phyloP scores from a whole-genome alignment of 2,329 filamentous ascomycete species.

The Penicillium sp. region DNA sequence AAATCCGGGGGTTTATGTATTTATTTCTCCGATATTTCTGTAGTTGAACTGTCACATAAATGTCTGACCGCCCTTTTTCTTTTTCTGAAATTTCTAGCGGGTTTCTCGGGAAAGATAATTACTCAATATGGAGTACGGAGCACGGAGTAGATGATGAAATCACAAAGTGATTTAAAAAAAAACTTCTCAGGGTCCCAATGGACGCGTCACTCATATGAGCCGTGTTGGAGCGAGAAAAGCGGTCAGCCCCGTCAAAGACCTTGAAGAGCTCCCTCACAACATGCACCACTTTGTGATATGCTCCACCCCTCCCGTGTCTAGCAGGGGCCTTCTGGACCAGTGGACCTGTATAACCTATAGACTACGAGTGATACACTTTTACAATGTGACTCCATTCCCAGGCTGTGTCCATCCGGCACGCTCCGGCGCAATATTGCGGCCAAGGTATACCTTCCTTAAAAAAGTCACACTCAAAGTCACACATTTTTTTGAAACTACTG shows the following conservation, averaged over 20 bases:
- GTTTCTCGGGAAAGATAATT: conserved; percentile 20
- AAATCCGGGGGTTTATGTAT: conserved; percentile 1
- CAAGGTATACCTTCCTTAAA: background rate
- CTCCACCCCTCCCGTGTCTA: conserved; percentile 20
- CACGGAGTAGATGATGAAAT: background rate
- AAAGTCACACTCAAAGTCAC: background rate
- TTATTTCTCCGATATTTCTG: conserved; percentile 15
- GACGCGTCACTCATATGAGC: conserved; percentile 21
- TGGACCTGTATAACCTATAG: conserved; percentile 1
- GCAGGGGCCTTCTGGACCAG: conserved; percentile 9
- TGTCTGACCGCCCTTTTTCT: conserved; percentile 15
- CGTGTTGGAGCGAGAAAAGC: conserved; percentile 17
- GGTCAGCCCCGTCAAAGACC: conserved; percentile 10
- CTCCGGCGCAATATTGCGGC: conserved; percentile 10
- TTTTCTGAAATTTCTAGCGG: conserved; percentile 17
- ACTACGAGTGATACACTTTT: conserved; percentile 13
- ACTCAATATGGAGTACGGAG: background rate
- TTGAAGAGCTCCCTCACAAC: background rate
- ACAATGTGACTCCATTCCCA: conserved; percentile 1
- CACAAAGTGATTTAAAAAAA: background rate
- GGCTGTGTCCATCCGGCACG: conserved; percentile 21
- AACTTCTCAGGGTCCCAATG: background rate
- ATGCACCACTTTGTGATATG: background rate
- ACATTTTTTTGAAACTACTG: background rate
- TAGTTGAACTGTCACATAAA: background rate